phyloP scores from a whole-genome alignment of 176 grass and related monocot genomes.

The Secale cereale region DNA sequence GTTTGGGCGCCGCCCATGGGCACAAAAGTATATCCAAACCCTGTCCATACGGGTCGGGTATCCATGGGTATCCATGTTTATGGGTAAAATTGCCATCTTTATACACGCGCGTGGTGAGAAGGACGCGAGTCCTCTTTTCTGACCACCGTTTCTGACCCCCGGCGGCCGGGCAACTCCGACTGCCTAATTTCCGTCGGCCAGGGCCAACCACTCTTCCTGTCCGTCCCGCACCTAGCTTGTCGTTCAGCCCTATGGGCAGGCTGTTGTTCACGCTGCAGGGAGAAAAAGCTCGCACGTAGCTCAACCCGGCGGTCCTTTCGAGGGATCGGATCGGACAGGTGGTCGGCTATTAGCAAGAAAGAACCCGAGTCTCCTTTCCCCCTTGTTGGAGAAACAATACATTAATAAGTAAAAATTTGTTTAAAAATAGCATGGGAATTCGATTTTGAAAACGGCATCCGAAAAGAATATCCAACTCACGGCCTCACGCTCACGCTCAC shows the following conservation, averaged over 20 bases:
- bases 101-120: no score
- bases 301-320: neutral
- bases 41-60: no score
- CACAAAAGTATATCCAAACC: no score
- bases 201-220: neutral
- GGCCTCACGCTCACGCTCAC: neutral
- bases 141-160: no score
- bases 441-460: neutral
- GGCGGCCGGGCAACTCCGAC: neutral
- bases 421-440: neutral
- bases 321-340: neutral
- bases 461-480: neutral
- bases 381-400: no score
- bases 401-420: no score
- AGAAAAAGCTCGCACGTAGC: neutral
- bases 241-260: neutral
- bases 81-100: no score
- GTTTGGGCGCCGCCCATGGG: no score
- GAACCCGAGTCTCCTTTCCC: neutral
- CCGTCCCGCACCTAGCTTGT: neutral
- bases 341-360: neutral
- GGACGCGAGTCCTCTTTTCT: neutral
- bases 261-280: neutral
- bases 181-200: neutral
- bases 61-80: no score